These are phyloP conservation scores for Saprolegnia diclina DNA, from an alignment of 352 stramenopile species.

Conservation along the genomic window DNA sequence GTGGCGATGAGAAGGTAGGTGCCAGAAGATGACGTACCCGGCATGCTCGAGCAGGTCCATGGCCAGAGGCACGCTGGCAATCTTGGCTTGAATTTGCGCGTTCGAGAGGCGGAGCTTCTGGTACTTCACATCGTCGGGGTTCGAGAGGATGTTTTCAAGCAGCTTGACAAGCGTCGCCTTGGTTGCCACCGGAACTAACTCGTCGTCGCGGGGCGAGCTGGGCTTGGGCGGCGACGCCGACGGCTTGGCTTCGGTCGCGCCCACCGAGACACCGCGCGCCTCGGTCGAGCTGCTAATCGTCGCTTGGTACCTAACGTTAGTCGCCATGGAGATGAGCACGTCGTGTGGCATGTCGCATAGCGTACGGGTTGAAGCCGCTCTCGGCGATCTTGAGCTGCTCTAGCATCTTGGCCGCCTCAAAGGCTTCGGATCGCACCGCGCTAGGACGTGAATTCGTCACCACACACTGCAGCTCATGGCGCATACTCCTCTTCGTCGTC, in stretches of 20 bases:
- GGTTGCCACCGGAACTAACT: not conserved
- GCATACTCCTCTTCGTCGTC: slow-evolving; percentile 14
- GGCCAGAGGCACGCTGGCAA: slow-evolving; percentile 14
- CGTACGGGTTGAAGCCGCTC: slow-evolving; percentile 25
- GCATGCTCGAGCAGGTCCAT: slow-evolving; percentile 9
- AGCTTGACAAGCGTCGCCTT: slow-evolving; percentile 17
- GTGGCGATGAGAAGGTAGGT: too few species aligned
- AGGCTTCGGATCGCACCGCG: slow-evolving; percentile 13
- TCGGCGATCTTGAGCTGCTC: slow-evolving; percentile 17
- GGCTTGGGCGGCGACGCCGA: not conserved
- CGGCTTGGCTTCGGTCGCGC: not conserved
- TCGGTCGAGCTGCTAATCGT: slow-evolving; percentile 24
- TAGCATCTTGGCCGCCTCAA: slow-evolving; percentile 20
- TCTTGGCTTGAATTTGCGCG: slow-evolving; percentile 24
- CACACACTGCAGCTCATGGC: not conserved
- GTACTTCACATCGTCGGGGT: slow-evolving; percentile 24
- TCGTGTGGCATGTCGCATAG: not conserved
- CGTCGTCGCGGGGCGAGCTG: not conserved
- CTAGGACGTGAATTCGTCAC: not conserved
- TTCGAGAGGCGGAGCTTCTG: slow-evolving; percentile 23
- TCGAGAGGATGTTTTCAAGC: slow-evolving; percentile 21
- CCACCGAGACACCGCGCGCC: not conserved
- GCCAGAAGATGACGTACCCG: not conserved
- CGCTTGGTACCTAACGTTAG: slow-evolving; percentile 18
- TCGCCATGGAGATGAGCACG: not conserved